Evolutionary conservation across 148 eudicot species (phyloP).

Genomic region (Persicaria tinctoria): DNA sequence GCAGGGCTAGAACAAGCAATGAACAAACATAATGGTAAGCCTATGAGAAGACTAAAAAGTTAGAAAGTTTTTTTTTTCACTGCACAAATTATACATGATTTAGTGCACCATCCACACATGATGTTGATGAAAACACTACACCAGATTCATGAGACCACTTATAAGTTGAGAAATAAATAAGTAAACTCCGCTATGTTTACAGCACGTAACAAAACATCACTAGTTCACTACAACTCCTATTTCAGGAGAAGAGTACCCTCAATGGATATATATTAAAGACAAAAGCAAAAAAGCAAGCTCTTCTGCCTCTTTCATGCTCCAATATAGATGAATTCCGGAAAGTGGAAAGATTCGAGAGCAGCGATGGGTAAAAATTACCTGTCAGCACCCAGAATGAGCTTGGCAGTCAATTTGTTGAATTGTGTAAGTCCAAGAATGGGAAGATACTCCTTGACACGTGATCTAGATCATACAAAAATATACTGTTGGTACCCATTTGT

Average conservation of each 20-base stretch:
- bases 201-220: too few relatives aligned
- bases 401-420: conserved; percentile 82
- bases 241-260: too few relatives aligned
- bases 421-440: conserved; percentile 90
- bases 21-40: not conserved
- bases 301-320: too few relatives aligned
- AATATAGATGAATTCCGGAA: not conserved
- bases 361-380: conserved; percentile 30
- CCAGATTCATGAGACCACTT: too few relatives aligned
- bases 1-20: conserved; percentile 54
- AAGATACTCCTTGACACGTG: conserved; percentile 82
- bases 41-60: not conserved
- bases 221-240: too few relatives aligned
- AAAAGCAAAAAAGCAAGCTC: too few relatives aligned
- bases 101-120: too few relatives aligned
- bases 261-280: too few relatives aligned
- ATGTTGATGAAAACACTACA: too few relatives aligned
- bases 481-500: not conserved
- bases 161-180: too few relatives aligned
- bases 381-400: conserved; percentile 87
- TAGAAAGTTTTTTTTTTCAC: not conserved
- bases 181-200: too few relatives aligned
- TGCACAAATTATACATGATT: not conserved
- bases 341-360: not conserved
- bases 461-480: conserved; percentile 24